Evolutionary conservation across 2,329 filamentous ascomycete species (phyloP), one percentile per base, ranked within the genome.

Genomic region (Raffaelea albimanens): DNA sequence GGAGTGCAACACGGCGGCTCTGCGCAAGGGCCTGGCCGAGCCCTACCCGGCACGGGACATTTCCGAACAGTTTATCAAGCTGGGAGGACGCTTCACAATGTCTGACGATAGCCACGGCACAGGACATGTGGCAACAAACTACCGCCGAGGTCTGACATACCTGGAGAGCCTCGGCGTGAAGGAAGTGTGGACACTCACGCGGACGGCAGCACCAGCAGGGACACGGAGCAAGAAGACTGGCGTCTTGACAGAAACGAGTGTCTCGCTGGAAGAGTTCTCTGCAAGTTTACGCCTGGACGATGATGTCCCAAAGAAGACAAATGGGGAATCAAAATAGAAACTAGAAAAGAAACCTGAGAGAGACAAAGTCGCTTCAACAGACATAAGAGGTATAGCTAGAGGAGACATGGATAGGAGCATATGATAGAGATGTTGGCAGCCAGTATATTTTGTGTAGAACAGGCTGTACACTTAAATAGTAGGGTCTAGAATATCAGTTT

Each of bases 81-180:
- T 87, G 57, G 83, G 83, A 21, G 90, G 93, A 21, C 78, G 77
- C 51, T 95, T 97, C 65, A 94, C 88, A 46, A 75, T 98, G 57
- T 95, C 87, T 7, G 93, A 98, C 63, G 93, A 98, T 66, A 95
- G 89, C 63, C 93, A 98, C 68, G 87, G 87, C 36, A 76, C 88
- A 50, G 84, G 78, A 2, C 91, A 98, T 61, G 76, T 98, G 5
- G 88, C 82, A n/a, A 82, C 87, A 44, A 91, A 95, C 61, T 97
- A 93, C 67, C 60, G 63, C 41, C 77, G 76, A 38, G 80, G 85
- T 5, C 66, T 94, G 49, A 71, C 77, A 1, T 95, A 86, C 62
- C 68, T 95, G 48, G 73, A 80, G 53, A 73, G 69, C 50, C 67
- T 87, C 13, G 82, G 81, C 4, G 78, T 91, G 22, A 59, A 67